A percentile compares a stretch with the other conserved stretches of the same genome.
Evolutionary conservation across 805 yeast genomes (phyloP).

Genomic region (Scheffersomyces lignosus): DNA sequence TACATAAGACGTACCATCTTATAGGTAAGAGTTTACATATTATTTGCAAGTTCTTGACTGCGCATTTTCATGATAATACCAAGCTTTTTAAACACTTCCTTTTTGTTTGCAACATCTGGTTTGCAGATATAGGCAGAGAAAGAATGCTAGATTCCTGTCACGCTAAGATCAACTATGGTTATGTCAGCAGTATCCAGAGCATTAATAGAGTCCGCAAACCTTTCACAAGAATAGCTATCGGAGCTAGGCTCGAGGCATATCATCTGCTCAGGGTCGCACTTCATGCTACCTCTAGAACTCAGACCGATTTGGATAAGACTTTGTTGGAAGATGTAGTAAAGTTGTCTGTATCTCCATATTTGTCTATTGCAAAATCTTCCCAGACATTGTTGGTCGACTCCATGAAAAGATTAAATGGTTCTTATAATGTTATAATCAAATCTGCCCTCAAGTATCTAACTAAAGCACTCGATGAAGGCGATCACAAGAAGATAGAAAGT

Average conservation of each 20-base stretch:
- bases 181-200: slow-evolving; percentile 59
- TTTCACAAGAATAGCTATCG: slow-evolving; percentile 76
- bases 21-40: slow-evolving; percentile 67
- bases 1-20: slow-evolving; percentile 61
- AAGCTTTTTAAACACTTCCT: slow-evolving; percentile 60
- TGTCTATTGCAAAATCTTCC: slow-evolving; percentile 68
- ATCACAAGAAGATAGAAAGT: slow-evolving; percentile 57
- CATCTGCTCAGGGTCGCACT: slow-evolving; percentile 74
- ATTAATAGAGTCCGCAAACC: slow-evolving; percentile 65
- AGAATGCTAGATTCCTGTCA: slow-evolving; percentile 58
- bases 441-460: slow-evolving; percentile 50
- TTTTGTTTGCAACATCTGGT: slow-evolving; percentile 71
- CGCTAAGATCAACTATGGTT: slow-evolving; percentile 54
- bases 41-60: slow-evolving; percentile 47
- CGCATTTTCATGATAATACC: slow-evolving; percentile 61
- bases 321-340: slow-evolving; percentile 65
- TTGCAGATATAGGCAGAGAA: slow-evolving; percentile 77
- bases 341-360: slow-evolving; percentile 67
- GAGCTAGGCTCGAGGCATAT: slow-evolving; percentile 67
- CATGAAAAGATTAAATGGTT: slow-evolving; percentile 67
- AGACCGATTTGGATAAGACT: slow-evolving; percentile 61
- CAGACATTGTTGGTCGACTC: slow-evolving; percentile 65
- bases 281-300: slow-evolving; percentile 71
- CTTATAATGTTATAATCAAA: slow-evolving; percentile 56
- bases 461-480: slow-evolving; percentile 44